Evolutionary conservation across 805 yeast species (phyloP), one percentile per base, ranked within the genome.

Genomic region (Wickerhamomyces pijperi): DNA sequence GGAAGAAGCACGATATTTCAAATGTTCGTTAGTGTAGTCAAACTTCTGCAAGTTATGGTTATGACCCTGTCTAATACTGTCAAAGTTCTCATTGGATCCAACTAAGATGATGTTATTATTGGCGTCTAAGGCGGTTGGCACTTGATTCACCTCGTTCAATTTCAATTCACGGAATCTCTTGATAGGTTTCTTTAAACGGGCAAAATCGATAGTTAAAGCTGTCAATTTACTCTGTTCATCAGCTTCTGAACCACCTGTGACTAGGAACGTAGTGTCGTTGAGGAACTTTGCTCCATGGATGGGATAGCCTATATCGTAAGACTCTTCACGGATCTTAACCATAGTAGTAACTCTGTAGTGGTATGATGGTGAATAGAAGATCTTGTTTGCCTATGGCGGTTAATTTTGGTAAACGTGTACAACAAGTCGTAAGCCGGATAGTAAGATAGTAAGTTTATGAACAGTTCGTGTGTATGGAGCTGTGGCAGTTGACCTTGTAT

Each of bases 161-260:
- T 69, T 63, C 50, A 82, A 66, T 53, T 83, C 92, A 45, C 92
- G 65, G 55, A 74, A 82, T 46, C 77, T 70, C 55, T 80, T 84
- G 41, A 82, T 59, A 12, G 56, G 68, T 59, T 63, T 64, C 43
- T 57, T 61, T 35, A 59, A 55, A 45, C 74, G 71, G 25, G 65
- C 65, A 39, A 80, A 75, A 50, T 78, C 74, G 39, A 82, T 67
- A 34, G 74, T 63, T 33, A 82, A 60, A 3, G 85, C 87, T 3
- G 90, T 79, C 43, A 90, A 64, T 55, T 82, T 85, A 56, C 43
- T 36, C 11, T 37, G 35, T 15, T 35, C 40, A 13, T 40, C 16
- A 95, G 19, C 95, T 96, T 31, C 33, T 31, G 13, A 11, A 32
- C 97, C 97, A 28, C 98, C 98, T 4, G 87, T 79, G 17, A 81